These are phyloP conservation scores for Lipomyces starkeyi DNA, from an alignment of 805 yeast species.

Conservation along the genomic window DNA sequence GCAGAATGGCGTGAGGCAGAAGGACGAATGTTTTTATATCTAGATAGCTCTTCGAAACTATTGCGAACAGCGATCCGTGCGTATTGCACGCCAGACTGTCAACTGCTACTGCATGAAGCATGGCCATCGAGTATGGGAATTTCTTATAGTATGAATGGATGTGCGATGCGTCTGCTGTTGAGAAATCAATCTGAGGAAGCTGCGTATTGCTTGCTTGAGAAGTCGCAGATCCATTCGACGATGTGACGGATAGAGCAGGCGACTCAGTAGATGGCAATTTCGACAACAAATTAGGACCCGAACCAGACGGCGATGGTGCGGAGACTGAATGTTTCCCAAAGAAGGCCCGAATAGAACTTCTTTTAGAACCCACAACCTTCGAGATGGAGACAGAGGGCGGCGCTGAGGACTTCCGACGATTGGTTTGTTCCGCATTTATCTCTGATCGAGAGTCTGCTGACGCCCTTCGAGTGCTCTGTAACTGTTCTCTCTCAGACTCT, in stretches of 20 bases:
- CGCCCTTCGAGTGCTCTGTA: background rate
- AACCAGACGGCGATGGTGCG: background rate
- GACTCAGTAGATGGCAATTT: background rate
- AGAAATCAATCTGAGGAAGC: slow-evolving; percentile 7
- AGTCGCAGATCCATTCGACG: background rate
- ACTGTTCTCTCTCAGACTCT: background rate
- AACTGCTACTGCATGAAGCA: slow-evolving; percentile 17
- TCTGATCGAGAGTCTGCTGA: background rate
- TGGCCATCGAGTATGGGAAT: slow-evolving; percentile 23
- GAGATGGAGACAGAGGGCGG: background rate
- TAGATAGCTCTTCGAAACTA: slow-evolving; percentile 5
- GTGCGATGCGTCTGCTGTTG: background rate
- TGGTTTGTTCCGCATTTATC: background rate
- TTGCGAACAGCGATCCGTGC: slow-evolving; percentile 12
- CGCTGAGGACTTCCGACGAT: background rate
- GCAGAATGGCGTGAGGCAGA: slow-evolving; percentile 23
- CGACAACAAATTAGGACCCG: background rate
- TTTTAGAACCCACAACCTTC: background rate
- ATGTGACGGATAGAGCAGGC: background rate
- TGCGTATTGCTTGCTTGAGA: background rate
- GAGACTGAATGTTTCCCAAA: background rate
- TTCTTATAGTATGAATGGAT: slow-evolving; percentile 16
- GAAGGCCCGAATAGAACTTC: background rate
- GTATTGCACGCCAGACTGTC: slow-evolving; percentile 16
- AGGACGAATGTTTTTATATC: slow-evolving; percentile 25